These are phyloP conservation scores for Pseudoneurospora amorphoporcata DNA, from an alignment of 495 filamentous ascomycete species.

Conservation along the genomic window DNA sequence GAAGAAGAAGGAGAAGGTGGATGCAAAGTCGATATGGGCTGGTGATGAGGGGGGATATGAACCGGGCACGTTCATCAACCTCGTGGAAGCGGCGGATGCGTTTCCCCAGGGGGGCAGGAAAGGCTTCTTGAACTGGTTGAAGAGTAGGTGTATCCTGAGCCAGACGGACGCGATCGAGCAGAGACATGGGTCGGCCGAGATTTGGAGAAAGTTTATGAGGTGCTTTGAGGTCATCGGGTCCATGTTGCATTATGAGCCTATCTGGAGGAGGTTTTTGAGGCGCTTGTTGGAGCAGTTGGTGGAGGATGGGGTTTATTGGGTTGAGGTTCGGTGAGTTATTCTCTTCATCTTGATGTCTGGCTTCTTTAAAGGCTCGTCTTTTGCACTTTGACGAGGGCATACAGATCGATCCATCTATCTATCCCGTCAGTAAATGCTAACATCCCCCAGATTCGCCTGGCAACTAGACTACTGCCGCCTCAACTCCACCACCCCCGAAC, in stretches of 20 bases:
- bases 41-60: constrained; percentile 35
- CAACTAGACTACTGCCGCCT: constrained; percentile 47
- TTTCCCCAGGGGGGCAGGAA: constrained; percentile 61
- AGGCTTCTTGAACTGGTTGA: constrained; percentile 75
- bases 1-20: neutral
- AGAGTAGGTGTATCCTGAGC: constrained; percentile 56
- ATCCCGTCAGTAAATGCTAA: neutral
- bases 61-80: constrained; percentile 41
- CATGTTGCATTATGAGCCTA: constrained; percentile 81
- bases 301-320: constrained; percentile 72
- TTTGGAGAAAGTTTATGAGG: constrained; percentile 68
- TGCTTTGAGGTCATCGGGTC: constrained; percentile 61
- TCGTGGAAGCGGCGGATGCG: constrained; percentile 54
- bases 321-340: constrained; percentile 47
- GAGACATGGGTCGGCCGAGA: constrained; percentile 65
- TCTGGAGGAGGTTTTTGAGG: constrained; percentile 66
- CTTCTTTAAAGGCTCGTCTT: no score
- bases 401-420: no score
- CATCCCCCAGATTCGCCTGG: constrained; percentile 43
- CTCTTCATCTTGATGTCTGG: neutral
- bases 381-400: no score
- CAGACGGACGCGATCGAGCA: constrained; percentile 64
- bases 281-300: constrained; percentile 56
- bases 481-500: constrained; percentile 48
- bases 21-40: neutral